phyloP scores from a whole-genome alignment of 1,139 yeast genomes.

The Trichomonascaceae sp. region DNA sequence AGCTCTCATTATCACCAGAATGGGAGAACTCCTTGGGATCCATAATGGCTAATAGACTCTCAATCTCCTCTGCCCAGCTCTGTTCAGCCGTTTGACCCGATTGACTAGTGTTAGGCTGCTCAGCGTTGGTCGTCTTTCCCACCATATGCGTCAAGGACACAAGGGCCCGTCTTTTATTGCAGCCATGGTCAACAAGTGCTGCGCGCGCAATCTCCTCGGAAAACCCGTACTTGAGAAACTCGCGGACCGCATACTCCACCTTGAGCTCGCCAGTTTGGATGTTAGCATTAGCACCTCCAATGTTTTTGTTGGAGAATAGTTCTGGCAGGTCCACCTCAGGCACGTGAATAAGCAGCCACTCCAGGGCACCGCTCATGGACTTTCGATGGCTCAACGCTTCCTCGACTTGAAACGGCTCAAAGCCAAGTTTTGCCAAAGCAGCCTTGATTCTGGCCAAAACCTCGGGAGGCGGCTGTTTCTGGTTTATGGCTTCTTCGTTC shows the following conservation, averaged over 20 bases:
- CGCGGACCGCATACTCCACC: constrained; percentile 37
- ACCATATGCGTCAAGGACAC: constrained; percentile 29
- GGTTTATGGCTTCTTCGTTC: constrained; percentile 6
- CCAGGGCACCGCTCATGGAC: constrained; percentile 37
- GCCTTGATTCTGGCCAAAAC: constrained; percentile 4
- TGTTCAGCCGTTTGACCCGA: neutral
- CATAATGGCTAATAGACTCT: constrained; percentile 48
- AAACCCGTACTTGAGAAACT: constrained; percentile 54
- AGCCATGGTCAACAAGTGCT: constrained; percentile 31
- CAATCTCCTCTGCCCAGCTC: constrained; percentile 67
- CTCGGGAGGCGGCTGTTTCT: constrained; percentile 1
- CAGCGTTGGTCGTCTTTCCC: constrained; percentile 5
- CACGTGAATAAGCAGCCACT: constrained; percentile 76
- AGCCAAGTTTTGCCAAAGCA: constrained; percentile 41
- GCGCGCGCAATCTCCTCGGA: constrained; percentile 50
- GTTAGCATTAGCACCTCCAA: constrained; percentile 22
- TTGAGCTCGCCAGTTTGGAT: constrained; percentile 28
- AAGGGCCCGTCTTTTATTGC: constrained; percentile 40
- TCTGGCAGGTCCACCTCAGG: constrained; percentile 89
- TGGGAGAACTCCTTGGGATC: constrained; percentile 6
- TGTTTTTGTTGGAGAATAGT: constrained; percentile 23
- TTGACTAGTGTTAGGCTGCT: neutral
- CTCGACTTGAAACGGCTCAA: constrained; percentile 50
- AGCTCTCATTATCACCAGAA: constrained; percentile 4
- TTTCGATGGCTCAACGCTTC: constrained; percentile 59